Base-by-base conservation (phyloP, 1,139 yeast species). In the Hemisphaericaspora lyxosophila region DNA sequence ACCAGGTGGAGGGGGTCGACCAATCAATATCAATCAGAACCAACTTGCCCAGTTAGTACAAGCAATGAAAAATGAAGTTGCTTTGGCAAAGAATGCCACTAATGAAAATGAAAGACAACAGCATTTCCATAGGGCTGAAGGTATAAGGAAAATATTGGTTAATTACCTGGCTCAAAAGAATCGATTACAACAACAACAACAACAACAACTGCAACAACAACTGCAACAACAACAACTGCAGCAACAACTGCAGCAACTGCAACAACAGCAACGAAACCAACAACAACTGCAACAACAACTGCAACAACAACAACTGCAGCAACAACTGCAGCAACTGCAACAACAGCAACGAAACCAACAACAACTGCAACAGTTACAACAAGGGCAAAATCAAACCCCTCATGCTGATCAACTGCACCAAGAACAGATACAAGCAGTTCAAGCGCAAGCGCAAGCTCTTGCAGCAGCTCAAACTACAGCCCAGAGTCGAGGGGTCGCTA, bases 31-130 rank as follows among this genome's bases (percentile, higher is more conserved):
- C 33, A 79, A 74, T 46, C 82, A 79, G 12, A 66, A 64, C 27
- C 86, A 81, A 49, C 78, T 82, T 34, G 79, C 80, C 31, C 82
- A 79, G 54, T 66, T 87, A 43, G 74, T 84, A 13, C 73, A 64
- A 47, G 72, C 68, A 7, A 80, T 83, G 53, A 80, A 76, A 45
- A 67, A 72, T 34, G 88, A 82, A 50, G 73, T 81, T 39, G 78
- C 76, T 28, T 75, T 78, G 46, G 94, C 89, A 1, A 76, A 76
- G 47, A 69, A 67, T 5, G 64, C 75, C 4, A 58, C 58, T 35
- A 81, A 79, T 38, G 75, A 85, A 0, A 81, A 78, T 1, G 82
- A 75, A 46, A 90, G 90, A 15, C 79, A 78, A 54, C 80, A 76
- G 48, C 87, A 84, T 51, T 65, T 77, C 45, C 67, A 71, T 43